These are phyloP conservation scores for Rhodotorula sphaerocarpa DNA, from an alignment of 768 basidiomycete genomes.

Conservation along the genomic window DNA sequence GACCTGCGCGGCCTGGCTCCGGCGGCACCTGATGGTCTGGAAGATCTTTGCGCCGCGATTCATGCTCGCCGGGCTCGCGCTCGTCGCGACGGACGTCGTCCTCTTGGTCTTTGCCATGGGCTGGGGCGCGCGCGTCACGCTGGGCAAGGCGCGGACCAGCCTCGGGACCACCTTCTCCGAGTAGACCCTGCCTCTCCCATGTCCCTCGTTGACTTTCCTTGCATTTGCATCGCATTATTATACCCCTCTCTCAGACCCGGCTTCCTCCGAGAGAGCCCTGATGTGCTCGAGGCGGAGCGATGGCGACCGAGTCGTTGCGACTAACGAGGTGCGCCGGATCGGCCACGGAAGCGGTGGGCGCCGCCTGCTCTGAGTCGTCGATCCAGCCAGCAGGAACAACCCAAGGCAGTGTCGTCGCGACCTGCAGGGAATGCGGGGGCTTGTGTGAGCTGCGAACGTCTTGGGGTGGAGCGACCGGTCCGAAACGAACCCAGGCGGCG, in stretches of 20 bases:
- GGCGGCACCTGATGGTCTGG: conserved; percentile 55
- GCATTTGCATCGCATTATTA: background rate
- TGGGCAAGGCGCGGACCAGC: conserved; percentile 10
- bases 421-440: background rate
- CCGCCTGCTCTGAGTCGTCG: conserved; percentile 27
- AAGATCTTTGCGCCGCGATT: conserved; percentile 96
- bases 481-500: conserved; percentile 17
- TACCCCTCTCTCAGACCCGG: no score
- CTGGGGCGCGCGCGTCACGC: conserved; percentile 19
- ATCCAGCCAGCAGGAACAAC: conserved; percentile 29
- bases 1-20: conserved; percentile 44
- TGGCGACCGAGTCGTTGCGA: background rate
- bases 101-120: conserved; percentile 40
- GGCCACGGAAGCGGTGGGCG: conserved; percentile 1
- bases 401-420: conserved; percentile 28
- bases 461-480: background rate
- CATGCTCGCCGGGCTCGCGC: conserved; percentile 62
- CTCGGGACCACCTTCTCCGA: conserved; percentile 26
- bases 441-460: no score
- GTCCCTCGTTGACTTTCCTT: background rate
- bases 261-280: conserved; percentile 11
- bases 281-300: conserved; percentile 24
- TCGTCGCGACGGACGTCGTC: conserved; percentile 64
- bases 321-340: conserved; percentile 4
- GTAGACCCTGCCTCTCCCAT: background rate